These are phyloP conservation scores for Trematosphaeria pertusa DNA, from an alignment of 2,329 filamentous ascomycete species.

Conservation along the genomic window DNA sequence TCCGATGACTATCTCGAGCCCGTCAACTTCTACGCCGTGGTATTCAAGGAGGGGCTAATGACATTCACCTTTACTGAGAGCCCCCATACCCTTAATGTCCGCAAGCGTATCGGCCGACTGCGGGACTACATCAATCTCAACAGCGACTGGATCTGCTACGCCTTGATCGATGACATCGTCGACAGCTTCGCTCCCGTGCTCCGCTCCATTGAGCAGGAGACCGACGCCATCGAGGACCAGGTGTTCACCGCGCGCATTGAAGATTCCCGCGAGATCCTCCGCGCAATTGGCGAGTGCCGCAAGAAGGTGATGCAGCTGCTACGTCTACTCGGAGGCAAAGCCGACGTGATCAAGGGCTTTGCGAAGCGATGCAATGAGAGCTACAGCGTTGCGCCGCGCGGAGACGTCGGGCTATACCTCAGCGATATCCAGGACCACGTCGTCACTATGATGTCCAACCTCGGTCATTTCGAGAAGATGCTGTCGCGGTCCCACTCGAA, in stretches of 20 bases:
- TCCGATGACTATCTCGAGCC: slow-evolving; percentile 88
- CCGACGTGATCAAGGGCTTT: slow-evolving; percentile 97
- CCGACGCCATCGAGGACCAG: slow-evolving; percentile 92
- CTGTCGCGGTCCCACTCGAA: slow-evolving; percentile 92
- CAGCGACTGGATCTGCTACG: slow-evolving; percentile 99
- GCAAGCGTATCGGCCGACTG: slow-evolving; percentile 87
- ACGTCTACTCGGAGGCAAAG: slow-evolving; percentile 92
- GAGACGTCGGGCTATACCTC: slow-evolving; percentile 95
- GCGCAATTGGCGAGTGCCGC: slow-evolving; percentile 85
- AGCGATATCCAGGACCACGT: slow-evolving; percentile 99
- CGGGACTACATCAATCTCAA: slow-evolving; percentile 95
- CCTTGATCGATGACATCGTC: slow-evolving; percentile 97
- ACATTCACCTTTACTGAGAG: slow-evolving; percentile 94
- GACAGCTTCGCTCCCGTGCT: slow-evolving; percentile 94
- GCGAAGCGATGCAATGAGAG: slow-evolving; percentile 99
- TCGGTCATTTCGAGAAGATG: slow-evolving; percentile 97
- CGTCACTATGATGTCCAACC: slow-evolving; percentile 97
- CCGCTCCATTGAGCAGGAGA: slow-evolving; percentile 82
- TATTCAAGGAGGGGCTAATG: slow-evolving; percentile 92
- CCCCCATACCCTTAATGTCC: slow-evolving; percentile 84
- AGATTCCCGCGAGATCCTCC: slow-evolving; percentile 86
- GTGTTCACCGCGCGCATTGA: slow-evolving; percentile 92
- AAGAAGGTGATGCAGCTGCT: slow-evolving; percentile 95
- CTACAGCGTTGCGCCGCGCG: slow-evolving; percentile 91
- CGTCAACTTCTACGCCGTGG: slow-evolving; percentile 95